Evolutionary conservation across 2,329 filamentous ascomycete genomes (phyloP).

Genomic region (Neonectria coccinea): DNA sequence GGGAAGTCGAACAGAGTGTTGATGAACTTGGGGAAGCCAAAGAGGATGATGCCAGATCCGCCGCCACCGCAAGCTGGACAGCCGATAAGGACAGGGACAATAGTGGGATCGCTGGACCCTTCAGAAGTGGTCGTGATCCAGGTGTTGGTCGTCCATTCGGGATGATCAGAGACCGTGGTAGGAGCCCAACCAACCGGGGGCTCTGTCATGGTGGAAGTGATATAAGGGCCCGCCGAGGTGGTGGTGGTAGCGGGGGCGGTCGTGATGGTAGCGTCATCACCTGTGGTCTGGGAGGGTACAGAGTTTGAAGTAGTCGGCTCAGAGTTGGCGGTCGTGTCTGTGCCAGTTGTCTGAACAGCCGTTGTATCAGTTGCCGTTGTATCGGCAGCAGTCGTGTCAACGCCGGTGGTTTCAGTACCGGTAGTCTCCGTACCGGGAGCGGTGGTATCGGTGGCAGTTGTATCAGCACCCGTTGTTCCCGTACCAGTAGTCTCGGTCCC

Average conservation of each 20-base stretch:
- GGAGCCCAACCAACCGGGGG: slow-evolving; percentile 7
- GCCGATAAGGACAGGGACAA: slow-evolving; percentile 32
- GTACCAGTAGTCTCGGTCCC: too few relatives aligned
- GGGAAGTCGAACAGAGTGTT: slow-evolving; percentile 24
- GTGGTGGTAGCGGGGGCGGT: slow-evolving; percentile 1
- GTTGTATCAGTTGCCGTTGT: too few relatives aligned
- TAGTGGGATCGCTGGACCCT: slow-evolving; percentile 24
- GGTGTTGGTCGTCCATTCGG: slow-evolving; percentile 35
- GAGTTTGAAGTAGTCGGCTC: neutral
- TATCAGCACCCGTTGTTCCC: too few relatives aligned
- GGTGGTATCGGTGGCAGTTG: too few relatives aligned
- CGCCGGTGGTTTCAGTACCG: too few relatives aligned
- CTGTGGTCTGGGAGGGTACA: slow-evolving; percentile 3
- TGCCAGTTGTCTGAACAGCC: too few relatives aligned
- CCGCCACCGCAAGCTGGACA: slow-evolving; percentile 19
- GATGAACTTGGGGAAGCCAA: slow-evolving; percentile 18
- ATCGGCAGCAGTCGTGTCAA: neutral
- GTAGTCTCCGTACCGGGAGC: too few relatives aligned
- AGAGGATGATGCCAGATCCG: slow-evolving; percentile 30
- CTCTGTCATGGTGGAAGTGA: slow-evolving; percentile 18
- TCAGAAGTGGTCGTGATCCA: slow-evolving; percentile 35
- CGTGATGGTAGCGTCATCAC: neutral
- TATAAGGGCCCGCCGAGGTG: neutral
- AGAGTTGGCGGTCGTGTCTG: too few relatives aligned
- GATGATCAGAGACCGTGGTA: slow-evolving; percentile 14